Evolutionary conservation across 208 protist species (phyloP).

Genomic region (Leishmania tropica): DNA sequence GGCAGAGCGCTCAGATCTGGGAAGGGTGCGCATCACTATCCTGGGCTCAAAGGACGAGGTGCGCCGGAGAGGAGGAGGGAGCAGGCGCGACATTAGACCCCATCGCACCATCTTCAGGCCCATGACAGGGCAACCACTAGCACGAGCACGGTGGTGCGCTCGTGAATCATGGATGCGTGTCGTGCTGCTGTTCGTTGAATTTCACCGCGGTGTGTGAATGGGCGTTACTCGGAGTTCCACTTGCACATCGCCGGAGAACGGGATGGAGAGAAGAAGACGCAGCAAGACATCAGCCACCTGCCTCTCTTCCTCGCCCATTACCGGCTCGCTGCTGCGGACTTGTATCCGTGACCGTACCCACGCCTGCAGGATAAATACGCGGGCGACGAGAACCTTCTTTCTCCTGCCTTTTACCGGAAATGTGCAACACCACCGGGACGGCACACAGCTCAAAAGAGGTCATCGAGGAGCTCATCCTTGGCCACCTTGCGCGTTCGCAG

Average conservation of each 20-base stretch:
- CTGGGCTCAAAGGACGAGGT: not conserved
- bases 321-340: not conserved
- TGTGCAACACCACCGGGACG: not conserved
- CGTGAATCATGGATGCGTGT: not conserved
- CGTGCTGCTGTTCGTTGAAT: not conserved
- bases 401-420: not conserved
- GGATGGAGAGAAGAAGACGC: not conserved
- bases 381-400: not conserved
- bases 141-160: not conserved
- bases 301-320: not conserved
- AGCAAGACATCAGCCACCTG: not conserved
- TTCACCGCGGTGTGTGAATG: not conserved
- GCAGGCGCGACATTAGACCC: not conserved
- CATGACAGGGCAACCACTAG: not conserved
- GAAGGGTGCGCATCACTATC: not conserved
- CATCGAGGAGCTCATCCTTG: conserved; percentile 71
- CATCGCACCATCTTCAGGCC: not conserved
- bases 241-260: not conserved
- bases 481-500: conserved; percentile 61
- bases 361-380: not conserved
- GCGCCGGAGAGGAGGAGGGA: not conserved
- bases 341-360: not conserved
- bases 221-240: not conserved
- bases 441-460: conserved; percentile 66
- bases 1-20: not conserved